Evolutionary conservation across 1,139 yeast species (phyloP).

Genomic region (Taphrina communis): DNA sequence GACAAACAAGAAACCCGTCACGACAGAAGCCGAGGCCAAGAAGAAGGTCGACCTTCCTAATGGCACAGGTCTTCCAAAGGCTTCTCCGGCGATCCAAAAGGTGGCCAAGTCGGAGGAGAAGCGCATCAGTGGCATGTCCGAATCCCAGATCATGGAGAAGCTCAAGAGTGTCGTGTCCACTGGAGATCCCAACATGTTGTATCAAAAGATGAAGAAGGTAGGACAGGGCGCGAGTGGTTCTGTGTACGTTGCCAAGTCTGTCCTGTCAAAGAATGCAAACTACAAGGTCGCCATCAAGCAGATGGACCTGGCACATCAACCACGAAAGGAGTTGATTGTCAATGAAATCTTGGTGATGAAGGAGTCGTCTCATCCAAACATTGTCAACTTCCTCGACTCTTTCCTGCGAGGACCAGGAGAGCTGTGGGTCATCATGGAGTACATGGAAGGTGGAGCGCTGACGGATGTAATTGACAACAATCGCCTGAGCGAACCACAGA

Average conservation of each 20-base stretch:
- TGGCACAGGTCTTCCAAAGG: constrained; percentile 34
- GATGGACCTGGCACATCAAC: constrained; percentile 91
- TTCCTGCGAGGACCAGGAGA: constrained; percentile 65
- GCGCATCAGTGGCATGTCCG: constrained; percentile 75
- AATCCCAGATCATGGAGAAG: constrained; percentile 83
- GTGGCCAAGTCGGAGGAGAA: constrained; percentile 58
- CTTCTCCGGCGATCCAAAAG: constrained; percentile 43
- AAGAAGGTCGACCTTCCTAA: constrained; percentile 25
- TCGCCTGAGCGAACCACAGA: constrained; percentile 82
- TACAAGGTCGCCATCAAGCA: constrained; percentile 80
- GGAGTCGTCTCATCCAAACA: constrained; percentile 85
- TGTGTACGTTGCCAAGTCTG: constrained; percentile 77
- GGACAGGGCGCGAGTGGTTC: constrained; percentile 99
- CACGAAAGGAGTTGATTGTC: constrained; percentile 90
- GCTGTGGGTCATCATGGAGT: constrained; percentile 94
- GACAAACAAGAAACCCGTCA: constrained; percentile 24
- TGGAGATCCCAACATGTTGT: constrained; percentile 82
- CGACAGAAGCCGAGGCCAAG: not conserved
- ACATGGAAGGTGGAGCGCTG: constrained; percentile 86
- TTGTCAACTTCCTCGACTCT: constrained; percentile 89
- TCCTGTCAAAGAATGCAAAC: constrained; percentile 32
- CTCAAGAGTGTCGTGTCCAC: constrained; percentile 81
- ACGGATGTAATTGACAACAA: constrained; percentile 90
- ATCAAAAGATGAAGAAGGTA: constrained; percentile 87
- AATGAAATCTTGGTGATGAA: constrained; percentile 95